Conservation (phyloP, 2,329 filamentous ascomycete species). For the Aspergillus neoniger region DNA sequence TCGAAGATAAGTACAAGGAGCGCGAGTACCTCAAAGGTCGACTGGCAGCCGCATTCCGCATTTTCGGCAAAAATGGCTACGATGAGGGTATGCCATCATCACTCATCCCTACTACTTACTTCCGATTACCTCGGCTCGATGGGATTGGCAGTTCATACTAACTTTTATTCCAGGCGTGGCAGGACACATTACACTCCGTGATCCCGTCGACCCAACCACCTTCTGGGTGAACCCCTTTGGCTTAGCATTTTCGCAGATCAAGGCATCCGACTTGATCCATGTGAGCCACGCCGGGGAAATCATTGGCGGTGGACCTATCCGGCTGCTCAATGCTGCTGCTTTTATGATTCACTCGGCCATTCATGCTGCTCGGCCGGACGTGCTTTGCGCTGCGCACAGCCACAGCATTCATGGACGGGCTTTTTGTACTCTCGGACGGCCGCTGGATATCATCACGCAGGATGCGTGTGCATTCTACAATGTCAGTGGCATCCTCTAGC, state of each 20-base stretch:
- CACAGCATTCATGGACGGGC: conserved; percentile 56
- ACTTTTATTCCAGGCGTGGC: conserved; percentile 52
- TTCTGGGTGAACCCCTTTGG: conserved; percentile 72
- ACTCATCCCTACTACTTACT: neutral
- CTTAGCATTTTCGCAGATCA: conserved; percentile 63
- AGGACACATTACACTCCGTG: conserved; percentile 64
- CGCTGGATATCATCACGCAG: conserved; percentile 49
- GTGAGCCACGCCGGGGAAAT: conserved; percentile 64
- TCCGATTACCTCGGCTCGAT: neutral
- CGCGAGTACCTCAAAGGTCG: conserved; percentile 58
- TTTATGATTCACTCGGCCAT: conserved; percentile 58
- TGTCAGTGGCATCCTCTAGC: conserved; percentile 17
- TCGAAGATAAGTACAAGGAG: conserved; percentile 48
- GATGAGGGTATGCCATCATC: conserved; percentile 46
- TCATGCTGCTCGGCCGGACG: conserved; percentile 58
- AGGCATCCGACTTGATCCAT: conserved; percentile 66
- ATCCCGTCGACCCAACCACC: conserved; percentile 60
- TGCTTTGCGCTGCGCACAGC: conserved; percentile 57
- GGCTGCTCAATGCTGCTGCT: conserved; percentile 50
- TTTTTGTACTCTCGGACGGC: conserved; percentile 45
- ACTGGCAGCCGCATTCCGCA: conserved; percentile 58
- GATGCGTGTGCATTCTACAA: conserved; percentile 50
- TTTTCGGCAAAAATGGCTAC: conserved; percentile 60
- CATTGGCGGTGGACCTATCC: conserved; percentile 60
- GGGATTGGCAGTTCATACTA: neutral